A percentile compares a stretch with the other conserved stretches of the same genome.
Evolutionary conservation across 2,329 filamentous ascomycete species (phyloP).

Genomic region (Trichoderma sp.): DNA sequence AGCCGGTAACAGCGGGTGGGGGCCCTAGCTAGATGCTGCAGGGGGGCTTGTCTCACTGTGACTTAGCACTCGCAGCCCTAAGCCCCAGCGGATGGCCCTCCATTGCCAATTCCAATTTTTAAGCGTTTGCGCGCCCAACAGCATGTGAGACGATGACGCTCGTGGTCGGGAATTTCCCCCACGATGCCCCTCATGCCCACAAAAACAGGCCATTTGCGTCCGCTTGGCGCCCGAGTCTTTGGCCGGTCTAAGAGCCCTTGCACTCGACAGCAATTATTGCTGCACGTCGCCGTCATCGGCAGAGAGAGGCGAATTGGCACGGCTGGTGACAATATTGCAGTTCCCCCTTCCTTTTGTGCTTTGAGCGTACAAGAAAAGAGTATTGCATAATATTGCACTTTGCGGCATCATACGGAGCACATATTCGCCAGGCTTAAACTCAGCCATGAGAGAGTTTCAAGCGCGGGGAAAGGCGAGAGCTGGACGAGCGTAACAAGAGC

Average conservation of each 20-base stretch:
- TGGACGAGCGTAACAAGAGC: not conserved
- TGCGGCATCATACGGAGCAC: not conserved
- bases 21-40: constrained; percentile 12
- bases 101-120: constrained; percentile 15
- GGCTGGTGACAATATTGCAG: not conserved
- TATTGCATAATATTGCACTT: not conserved
- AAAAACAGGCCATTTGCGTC: constrained; percentile 17
- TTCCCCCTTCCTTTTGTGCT: not conserved
- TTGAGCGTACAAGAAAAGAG: not conserved
- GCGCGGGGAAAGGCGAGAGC: not conserved
- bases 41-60: constrained; percentile 19
- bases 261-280: not conserved
- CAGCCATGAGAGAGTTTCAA: not conserved
- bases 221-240: constrained; percentile 14
- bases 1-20: constrained; percentile 21
- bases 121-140: constrained; percentile 16
- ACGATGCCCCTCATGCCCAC: constrained; percentile 24
- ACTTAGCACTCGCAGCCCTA: constrained; percentile 10
- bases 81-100: not conserved
- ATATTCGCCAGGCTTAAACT: not conserved
- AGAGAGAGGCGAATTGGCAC: not conserved
- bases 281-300: constrained; percentile 17
- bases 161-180: constrained; percentile 19
- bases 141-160: constrained; percentile 23
- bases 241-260: not conserved